These are phyloP conservation scores for Nitzschia sp. DNA, from an alignment of 108 stramenopile species.

Conservation along the genomic window DNA sequence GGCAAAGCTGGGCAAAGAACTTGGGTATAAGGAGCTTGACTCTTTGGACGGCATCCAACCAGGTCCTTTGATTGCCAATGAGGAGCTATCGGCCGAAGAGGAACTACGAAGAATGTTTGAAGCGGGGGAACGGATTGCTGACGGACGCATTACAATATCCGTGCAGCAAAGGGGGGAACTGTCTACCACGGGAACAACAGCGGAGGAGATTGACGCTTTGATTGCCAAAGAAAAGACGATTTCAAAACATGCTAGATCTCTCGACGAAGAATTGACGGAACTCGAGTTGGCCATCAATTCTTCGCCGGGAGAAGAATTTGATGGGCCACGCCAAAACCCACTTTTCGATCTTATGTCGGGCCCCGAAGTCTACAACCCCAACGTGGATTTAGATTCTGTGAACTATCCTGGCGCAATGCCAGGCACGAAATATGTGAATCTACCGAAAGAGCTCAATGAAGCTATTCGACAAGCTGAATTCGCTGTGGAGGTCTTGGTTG, in stretches of 20 bases:
- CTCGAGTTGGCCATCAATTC: slow-evolving; percentile 68
- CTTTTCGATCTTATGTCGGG: slow-evolving; percentile 84
- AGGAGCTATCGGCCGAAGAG: slow-evolving; percentile 45
- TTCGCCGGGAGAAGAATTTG: slow-evolving; percentile 59
- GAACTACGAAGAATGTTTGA: slow-evolving; percentile 75
- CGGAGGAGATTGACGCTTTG: slow-evolving; percentile 62
- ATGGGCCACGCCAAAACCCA: slow-evolving; percentile 55
- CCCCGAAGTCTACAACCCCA: slow-evolving; percentile 81
- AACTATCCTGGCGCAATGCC: slow-evolving; percentile 83
- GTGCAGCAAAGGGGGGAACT: slow-evolving; percentile 12
- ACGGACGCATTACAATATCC: slow-evolving; percentile 41
- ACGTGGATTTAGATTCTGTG: slow-evolving; percentile 79
- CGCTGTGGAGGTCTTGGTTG: slow-evolving; percentile 65
- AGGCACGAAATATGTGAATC: slow-evolving; percentile 59
- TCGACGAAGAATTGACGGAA: slow-evolving; percentile 84
- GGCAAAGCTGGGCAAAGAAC: slow-evolving; percentile 15
- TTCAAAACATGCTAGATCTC: slow-evolving; percentile 60
- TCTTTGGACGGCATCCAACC: not conserved
- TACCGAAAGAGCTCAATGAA: slow-evolving; percentile 66
- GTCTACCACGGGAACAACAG: slow-evolving; percentile 17
- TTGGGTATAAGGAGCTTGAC: slow-evolving; percentile 19
- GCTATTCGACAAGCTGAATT: slow-evolving; percentile 79
- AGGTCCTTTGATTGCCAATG: not conserved
- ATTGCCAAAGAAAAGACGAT: slow-evolving; percentile 71
- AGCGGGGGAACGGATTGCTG: slow-evolving; percentile 65